Conservation (phyloP, 2,329 filamentous ascomycete species). For the Fusarium subglutinans region DNA sequence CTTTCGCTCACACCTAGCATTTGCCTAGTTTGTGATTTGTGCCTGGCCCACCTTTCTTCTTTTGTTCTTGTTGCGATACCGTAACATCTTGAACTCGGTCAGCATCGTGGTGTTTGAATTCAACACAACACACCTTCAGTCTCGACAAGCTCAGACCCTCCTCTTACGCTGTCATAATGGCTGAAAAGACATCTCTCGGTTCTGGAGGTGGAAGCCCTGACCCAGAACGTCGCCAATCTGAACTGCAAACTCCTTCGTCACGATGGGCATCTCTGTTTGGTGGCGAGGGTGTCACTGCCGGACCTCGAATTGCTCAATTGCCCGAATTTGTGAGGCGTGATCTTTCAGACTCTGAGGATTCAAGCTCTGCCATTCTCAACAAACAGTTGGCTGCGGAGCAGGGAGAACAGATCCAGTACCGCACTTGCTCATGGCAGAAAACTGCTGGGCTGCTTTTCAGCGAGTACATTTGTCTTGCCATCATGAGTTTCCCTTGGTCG, state of each 20-base stretch:
- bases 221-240: constrained; percentile 34
- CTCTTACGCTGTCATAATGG: constrained; percentile 33
- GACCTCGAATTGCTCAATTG: constrained; percentile 62
- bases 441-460: constrained; percentile 91
- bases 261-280: constrained; percentile 51
- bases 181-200: constrained; percentile 38
- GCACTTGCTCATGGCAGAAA: constrained; percentile 95
- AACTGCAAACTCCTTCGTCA: constrained; percentile 36
- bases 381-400: constrained; percentile 81
- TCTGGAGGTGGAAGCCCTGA: constrained; percentile 31
- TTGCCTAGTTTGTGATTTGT: constrained; percentile 9
- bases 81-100: not conserved
- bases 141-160: not conserved
- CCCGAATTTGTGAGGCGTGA: constrained; percentile 49
- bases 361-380: constrained; percentile 59
- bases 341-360: constrained; percentile 55
- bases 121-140: not conserved
- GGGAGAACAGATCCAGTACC: constrained; percentile 85
- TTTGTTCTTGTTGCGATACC: not conserved
- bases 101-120: not conserved
- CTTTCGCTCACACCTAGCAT: not conserved
- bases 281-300: constrained; percentile 54
- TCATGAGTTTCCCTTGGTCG: constrained; percentile 96
- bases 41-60: constrained; percentile 1
- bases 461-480: constrained; percentile 91